Percentiles rank a stretch among this genome's conserved stretches.
Evolutionary conservation across 495 filamentous ascomycete species (phyloP).

Genomic region (Peziza echinospora): DNA sequence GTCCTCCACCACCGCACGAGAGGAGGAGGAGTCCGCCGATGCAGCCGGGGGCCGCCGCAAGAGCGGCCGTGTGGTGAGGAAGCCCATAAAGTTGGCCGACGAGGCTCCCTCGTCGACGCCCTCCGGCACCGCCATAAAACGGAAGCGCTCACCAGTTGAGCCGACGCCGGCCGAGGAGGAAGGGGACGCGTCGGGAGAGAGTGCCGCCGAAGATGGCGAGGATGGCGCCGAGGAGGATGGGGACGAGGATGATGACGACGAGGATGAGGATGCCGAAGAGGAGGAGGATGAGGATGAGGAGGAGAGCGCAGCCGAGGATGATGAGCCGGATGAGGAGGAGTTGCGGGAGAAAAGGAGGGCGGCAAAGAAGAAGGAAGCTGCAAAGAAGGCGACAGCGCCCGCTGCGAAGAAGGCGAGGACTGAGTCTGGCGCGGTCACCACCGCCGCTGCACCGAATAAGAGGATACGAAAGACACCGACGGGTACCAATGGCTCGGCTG

Average conservation of each 20-base stretch:
- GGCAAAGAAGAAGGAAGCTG: conserved; percentile 6
- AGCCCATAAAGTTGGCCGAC: conserved; percentile 28
- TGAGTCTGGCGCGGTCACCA: conserved; percentile 32
- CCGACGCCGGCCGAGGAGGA: conserved; percentile 24
- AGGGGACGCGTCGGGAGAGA: conserved; percentile 1
- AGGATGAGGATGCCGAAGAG: conserved; percentile 31
- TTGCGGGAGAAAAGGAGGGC: conserved; percentile 23
- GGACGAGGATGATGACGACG: conserved; percentile 8
- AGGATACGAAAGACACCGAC: conserved; percentile 18
- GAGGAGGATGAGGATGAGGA: conserved; percentile 30
- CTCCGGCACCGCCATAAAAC: conserved; percentile 26
- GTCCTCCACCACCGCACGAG: background rate
- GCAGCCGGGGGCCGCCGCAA: conserved; percentile 38
- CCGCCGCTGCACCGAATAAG: conserved; percentile 23
- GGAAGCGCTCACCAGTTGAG: conserved; percentile 20
- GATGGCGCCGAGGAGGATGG: conserved; percentile 10
- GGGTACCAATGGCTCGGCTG: conserved; percentile 4
- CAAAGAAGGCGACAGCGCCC: conserved; percentile 21
- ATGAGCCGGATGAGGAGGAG: conserved; percentile 42
- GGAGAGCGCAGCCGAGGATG: conserved; percentile 8
- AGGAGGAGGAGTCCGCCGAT: conserved; percentile 9
- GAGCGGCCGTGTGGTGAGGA: conserved; percentile 60
- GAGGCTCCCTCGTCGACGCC: conserved; percentile 30
- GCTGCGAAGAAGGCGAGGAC: conserved; percentile 55
- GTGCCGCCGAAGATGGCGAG: conserved; percentile 6